Percentiles rank a stretch among this genome's conserved stretches.
Conservation (phyloP, 768 basidiomycete genomes). For the Mrakia hoshinonis region DNA sequence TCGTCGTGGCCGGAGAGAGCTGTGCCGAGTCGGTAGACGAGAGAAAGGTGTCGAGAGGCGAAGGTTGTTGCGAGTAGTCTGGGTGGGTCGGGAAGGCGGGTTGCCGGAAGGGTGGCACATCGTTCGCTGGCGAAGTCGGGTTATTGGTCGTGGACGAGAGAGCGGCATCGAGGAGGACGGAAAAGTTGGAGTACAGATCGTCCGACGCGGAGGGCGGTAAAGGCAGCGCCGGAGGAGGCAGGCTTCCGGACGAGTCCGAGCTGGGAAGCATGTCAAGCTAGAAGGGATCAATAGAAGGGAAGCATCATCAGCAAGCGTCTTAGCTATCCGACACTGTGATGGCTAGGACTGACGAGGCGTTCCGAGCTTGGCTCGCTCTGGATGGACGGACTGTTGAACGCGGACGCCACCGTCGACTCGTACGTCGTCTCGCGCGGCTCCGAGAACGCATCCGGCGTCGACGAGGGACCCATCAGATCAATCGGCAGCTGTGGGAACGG, state of each 20-base stretch:
- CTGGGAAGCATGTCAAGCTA: not conserved
- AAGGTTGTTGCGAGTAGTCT: not conserved
- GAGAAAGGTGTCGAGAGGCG: not conserved
- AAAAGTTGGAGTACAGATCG: conserved; percentile 12
- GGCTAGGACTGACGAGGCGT: not conserved
- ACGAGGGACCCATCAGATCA: not conserved
- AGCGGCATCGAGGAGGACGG: conserved; percentile 5
- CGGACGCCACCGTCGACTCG: not conserved
- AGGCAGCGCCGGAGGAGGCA: not conserved
- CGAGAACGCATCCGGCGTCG: not conserved
- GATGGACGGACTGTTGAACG: not conserved
- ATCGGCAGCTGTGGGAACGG: not conserved
- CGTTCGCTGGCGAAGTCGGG: not conserved
- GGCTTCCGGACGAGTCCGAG: not conserved
- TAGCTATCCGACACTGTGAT: not conserved
- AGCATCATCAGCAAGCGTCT: not conserved
- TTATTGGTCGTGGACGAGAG: conserved; percentile 1
- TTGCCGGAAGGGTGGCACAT: not conserved
- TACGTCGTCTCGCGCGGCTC: not conserved
- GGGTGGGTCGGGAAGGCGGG: not conserved
- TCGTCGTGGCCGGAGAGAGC: not conserved
- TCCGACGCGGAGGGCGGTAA: not conserved
- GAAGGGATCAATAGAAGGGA: not conserved
- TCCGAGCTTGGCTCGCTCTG: not conserved
- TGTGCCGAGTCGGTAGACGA: not conserved